phyloP scores from a whole-genome alignment of 208 protist genomes.

The Wallacemonas sp. region DNA sequence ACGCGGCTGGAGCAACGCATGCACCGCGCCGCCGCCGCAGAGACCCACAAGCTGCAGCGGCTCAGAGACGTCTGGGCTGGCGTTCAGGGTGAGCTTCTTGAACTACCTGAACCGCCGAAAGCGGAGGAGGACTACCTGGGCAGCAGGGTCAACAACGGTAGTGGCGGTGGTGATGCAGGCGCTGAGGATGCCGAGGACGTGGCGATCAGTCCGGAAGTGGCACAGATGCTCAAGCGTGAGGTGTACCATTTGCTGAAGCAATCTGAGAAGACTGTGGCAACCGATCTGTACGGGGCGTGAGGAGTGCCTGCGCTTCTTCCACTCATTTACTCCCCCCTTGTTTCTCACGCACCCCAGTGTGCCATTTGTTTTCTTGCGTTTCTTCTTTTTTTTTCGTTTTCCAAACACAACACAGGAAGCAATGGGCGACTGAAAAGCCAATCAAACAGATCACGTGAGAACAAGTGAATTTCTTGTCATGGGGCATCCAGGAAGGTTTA shows the following conservation, averaged over 20 bases:
- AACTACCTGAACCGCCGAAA: background rate
- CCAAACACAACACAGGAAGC: no score
- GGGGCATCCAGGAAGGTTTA: no score
- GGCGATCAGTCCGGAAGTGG: background rate
- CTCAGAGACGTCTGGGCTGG: constrained; percentile 1
- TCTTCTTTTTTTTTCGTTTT: no score
- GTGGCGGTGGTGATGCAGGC: no score
- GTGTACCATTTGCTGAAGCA: background rate
- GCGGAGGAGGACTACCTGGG: no score
- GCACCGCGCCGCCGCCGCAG: constrained; percentile 3
- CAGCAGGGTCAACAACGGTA: no score
- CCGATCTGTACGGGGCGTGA: background rate
- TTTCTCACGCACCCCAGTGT: no score
- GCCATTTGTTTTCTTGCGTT: no score
- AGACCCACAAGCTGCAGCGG: background rate
- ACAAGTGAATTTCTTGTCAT: no score
- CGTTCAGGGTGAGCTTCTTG: background rate
- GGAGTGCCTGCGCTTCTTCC: constrained; percentile 1
- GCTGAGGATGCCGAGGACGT: background rate
- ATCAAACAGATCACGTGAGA: no score
- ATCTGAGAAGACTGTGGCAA: background rate
- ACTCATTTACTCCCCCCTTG: no score
- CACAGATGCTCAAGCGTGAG: constrained; percentile 9
- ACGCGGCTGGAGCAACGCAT: constrained; percentile 10
- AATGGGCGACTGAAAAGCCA: no score